Percentiles rank a stretch among this genome's conserved stretches.
These are phyloP conservation scores for Naumovozyma dairenensis DNA, from an alignment of 805 yeast genomes.

Conservation along the genomic window DNA sequence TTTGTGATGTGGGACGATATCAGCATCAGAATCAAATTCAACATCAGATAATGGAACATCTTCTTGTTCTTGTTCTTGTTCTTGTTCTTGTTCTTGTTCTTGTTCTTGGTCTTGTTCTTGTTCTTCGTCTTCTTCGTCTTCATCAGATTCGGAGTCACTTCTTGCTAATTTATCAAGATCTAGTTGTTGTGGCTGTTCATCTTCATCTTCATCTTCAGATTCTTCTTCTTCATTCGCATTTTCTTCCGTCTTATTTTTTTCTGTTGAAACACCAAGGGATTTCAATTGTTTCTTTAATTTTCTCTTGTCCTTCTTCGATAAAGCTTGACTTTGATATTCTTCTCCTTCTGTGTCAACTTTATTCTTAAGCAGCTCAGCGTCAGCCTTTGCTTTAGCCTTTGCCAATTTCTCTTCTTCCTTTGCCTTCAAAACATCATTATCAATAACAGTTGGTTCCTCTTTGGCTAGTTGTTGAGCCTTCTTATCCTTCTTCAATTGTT, in stretches of 20 bases:
- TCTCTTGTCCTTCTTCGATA: slow-evolving; percentile 59
- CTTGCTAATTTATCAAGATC: slow-evolving; percentile 48
- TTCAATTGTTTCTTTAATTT: slow-evolving; percentile 41
- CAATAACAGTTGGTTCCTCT: slow-evolving; percentile 27
- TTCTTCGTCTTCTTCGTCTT: slow-evolving; percentile 32
- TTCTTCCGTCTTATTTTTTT: slow-evolving; percentile 11
- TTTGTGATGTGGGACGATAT: slow-evolving; percentile 84
- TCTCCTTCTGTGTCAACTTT: slow-evolving; percentile 15
- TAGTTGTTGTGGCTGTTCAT: slow-evolving; percentile 36
- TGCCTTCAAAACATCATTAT: slow-evolving; percentile 23
- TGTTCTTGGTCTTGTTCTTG: slow-evolving; percentile 39
- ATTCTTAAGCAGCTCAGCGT: slow-evolving; percentile 9
- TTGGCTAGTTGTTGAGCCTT: slow-evolving; percentile 13
- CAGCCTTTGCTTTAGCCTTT: slow-evolving; percentile 10
- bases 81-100: slow-evolving; percentile 45
- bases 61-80: slow-evolving; percentile 60
- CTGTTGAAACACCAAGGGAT: too few species aligned
- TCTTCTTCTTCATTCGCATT: slow-evolving; percentile 25
- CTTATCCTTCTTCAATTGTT: slow-evolving; percentile 16
- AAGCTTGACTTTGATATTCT: slow-evolving; percentile 39
- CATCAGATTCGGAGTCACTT: slow-evolving; percentile 41
- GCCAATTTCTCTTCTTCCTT: slow-evolving; percentile 10
- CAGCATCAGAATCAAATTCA: slow-evolving; percentile 89
- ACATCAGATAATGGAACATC: slow-evolving; percentile 86
- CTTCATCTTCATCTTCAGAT: slow-evolving; percentile 35